phyloP scores from a whole-genome alignment of 1,284 basidiomycete species.

The Macrocybe sp. region DNA sequence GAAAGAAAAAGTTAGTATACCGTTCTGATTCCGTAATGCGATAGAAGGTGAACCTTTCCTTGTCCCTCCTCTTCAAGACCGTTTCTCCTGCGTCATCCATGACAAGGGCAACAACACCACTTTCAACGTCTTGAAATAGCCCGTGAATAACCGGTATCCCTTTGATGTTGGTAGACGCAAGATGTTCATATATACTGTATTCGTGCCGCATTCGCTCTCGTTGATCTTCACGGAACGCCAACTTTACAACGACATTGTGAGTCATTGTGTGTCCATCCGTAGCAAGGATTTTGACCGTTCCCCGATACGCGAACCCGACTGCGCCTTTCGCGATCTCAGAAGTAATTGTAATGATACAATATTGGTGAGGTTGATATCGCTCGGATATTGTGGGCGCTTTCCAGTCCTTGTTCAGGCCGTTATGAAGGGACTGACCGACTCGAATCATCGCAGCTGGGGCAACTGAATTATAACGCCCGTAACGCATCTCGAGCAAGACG shows the following conservation, averaged over 20 bases:
- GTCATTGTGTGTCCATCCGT: neutral
- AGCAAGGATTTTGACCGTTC: neutral
- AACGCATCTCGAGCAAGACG: too few species aligned
- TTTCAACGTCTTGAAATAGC: constrained; percentile 9
- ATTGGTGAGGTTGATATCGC: neutral
- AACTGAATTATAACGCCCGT: too few species aligned
- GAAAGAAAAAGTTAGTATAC: too few species aligned
- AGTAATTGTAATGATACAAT: neutral
- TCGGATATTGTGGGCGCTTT: neutral
- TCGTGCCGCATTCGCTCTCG: constrained; percentile 2
- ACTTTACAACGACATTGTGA: neutral
- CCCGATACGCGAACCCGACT: neutral
- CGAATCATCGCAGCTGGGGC: too few species aligned
- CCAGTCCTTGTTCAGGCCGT: neutral
- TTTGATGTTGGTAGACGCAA: neutral
- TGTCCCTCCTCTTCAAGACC: neutral
- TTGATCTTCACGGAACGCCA: neutral
- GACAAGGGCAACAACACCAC: constrained; percentile 6
- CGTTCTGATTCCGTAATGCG: too few species aligned
- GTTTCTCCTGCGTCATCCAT: constrained; percentile 9
- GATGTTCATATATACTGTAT: constrained; percentile 6
- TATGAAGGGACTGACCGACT: too few species aligned
- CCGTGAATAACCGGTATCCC: constrained; percentile 12
- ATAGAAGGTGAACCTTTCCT: too few species aligned
- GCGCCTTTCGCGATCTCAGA: neutral